phyloP scores from a whole-genome alignment of 2,329 filamentous ascomycete genomes.

The Epicoccum sorghinum region DNA sequence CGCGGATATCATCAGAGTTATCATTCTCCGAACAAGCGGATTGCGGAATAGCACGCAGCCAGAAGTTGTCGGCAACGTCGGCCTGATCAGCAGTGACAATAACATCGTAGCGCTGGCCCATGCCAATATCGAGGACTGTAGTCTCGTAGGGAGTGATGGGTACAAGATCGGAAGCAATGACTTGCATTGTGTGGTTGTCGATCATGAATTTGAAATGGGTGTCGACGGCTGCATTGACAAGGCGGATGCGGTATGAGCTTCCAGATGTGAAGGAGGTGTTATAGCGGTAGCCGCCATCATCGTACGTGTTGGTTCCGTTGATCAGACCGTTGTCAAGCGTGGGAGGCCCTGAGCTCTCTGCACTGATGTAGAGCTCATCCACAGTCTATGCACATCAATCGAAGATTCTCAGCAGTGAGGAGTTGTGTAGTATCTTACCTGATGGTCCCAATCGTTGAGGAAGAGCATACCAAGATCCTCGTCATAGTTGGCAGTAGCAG shows the following conservation, averaged over 20 bases:
- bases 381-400: slow-evolving; percentile 33
- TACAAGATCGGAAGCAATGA: slow-evolving; percentile 53
- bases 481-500: slow-evolving; percentile 49
- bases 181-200: slow-evolving; percentile 51
- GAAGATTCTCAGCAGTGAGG: background rate
- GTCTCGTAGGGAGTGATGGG: slow-evolving; percentile 51
- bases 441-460: slow-evolving; percentile 50
- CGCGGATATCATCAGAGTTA: slow-evolving; percentile 41
- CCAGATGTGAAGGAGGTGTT: slow-evolving; percentile 45
- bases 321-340: slow-evolving; percentile 52
- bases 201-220: slow-evolving; percentile 52
- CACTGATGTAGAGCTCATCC: slow-evolving; percentile 42
- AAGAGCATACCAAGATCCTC: slow-evolving; percentile 52
- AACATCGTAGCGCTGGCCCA: slow-evolving; percentile 50
- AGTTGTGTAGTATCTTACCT: background rate
- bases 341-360: slow-evolving; percentile 38
- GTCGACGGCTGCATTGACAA: slow-evolving; percentile 52
- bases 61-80: slow-evolving; percentile 40
- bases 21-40: slow-evolving; percentile 46
- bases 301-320: slow-evolving; percentile 52
- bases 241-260: slow-evolving; percentile 50
- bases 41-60: slow-evolving; percentile 49
- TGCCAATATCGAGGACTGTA: slow-evolving; percentile 47
- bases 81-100: slow-evolving; percentile 43
- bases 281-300: slow-evolving; percentile 42